A percentile compares a stretch with the other conserved stretches of the same genome.
phyloP scores from a whole-genome alignment of 768 basidiomycete genomes.

The Jaapia argillacea region DNA sequence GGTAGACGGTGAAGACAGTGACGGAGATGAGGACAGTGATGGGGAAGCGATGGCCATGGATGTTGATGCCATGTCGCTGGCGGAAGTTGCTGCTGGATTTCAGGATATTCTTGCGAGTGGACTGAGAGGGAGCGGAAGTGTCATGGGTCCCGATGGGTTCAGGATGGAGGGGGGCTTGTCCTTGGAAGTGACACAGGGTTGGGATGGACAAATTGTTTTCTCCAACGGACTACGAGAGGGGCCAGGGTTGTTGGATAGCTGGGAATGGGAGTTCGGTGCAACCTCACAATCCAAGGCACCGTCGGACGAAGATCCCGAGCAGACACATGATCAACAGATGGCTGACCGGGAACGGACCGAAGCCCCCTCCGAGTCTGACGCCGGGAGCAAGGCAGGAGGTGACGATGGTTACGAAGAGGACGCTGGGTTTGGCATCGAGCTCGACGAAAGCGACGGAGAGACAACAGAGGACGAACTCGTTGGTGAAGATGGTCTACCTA shows the following conservation, averaged over 20 bases:
- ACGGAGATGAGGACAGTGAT: conserved; percentile 15
- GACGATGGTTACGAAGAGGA: conserved; percentile 20
- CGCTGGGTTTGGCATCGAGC: conserved; percentile 13
- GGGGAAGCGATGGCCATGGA: too few relatives aligned
- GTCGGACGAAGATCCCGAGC: conserved; percentile 8
- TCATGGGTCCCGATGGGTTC: conserved; percentile 18
- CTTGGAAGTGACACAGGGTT: conserved; percentile 60
- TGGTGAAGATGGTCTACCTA: conserved; percentile 63
- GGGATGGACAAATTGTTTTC: conserved; percentile 56
- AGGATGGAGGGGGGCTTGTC: conserved; percentile 17
- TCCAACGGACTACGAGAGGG: too few relatives aligned
- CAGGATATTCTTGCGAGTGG: not conserved
- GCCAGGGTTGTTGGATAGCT: too few relatives aligned
- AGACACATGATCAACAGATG: conserved; percentile 42
- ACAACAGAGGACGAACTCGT: conserved; percentile 82
- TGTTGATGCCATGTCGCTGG: not conserved
- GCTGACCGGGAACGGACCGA: conserved; percentile 6
- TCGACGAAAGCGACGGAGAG: conserved; percentile 49
- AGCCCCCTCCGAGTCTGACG: conserved; percentile 33
- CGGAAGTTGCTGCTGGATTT: not conserved
- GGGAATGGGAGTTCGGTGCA: conserved; percentile 63
- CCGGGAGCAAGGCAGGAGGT: conserved; percentile 18
- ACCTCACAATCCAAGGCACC: conserved; percentile 35
- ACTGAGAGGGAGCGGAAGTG: too few relatives aligned
- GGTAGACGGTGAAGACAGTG: conserved; percentile 35